phyloP scores from a whole-genome alignment of 2,329 filamentous ascomycete species.

The Pseudocercospora crystallina region DNA sequence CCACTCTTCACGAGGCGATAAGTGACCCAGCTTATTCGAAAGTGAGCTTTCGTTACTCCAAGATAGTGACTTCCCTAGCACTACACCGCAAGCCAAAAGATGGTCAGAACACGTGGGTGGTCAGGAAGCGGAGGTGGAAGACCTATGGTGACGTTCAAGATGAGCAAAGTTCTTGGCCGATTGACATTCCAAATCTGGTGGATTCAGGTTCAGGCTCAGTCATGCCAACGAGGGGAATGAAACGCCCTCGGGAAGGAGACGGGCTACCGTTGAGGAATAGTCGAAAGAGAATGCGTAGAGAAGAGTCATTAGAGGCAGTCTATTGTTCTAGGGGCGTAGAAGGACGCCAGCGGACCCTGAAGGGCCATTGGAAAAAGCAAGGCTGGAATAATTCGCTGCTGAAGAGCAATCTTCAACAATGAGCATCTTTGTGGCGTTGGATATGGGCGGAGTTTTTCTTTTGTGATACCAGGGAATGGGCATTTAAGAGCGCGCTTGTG shows the following conservation, averaged over 20 bases:
- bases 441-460: too few relatives aligned
- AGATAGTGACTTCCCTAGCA: too few relatives aligned
- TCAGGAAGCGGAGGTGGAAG: background rate
- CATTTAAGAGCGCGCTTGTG: too few relatives aligned
- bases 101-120: too few relatives aligned
- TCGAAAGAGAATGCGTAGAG: background rate
- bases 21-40: too few relatives aligned
- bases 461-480: too few relatives aligned
- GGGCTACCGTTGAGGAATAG: background rate
- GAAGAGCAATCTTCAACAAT: background rate
- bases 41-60: too few relatives aligned
- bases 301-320: background rate
- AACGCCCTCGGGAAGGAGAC: slow-evolving; percentile 3
- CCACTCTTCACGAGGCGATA: too few relatives aligned
- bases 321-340: background rate
- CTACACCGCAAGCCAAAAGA: too few relatives aligned
- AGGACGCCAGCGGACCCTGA: slow-evolving; percentile 2
- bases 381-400: background rate
- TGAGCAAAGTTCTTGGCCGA: slow-evolving; percentile 1
- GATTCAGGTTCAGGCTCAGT: background rate
- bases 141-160: slow-evolving; percentile 5
- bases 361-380: slow-evolving; percentile 5
- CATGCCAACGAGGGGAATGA: slow-evolving; percentile 2
- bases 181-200: background rate
- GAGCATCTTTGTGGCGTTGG: too few relatives aligned